Base-by-base conservation (phyloP, 805 yeast species). In the Candida chauliodis region DNA sequence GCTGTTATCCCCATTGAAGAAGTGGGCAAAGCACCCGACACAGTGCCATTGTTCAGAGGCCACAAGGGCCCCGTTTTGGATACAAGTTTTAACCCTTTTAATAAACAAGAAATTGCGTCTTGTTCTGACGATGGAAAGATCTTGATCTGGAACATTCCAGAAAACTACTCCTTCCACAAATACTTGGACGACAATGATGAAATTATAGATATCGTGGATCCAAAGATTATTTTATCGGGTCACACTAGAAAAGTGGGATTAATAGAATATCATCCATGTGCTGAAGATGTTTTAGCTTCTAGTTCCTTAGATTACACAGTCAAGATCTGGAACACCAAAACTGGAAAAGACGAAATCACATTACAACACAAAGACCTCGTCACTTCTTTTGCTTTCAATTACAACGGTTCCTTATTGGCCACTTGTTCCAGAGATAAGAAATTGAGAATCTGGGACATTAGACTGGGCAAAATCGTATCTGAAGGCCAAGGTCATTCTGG, bases 221-320 rank as follows among this genome's bases (percentile, higher is more conserved):
- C 99, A 6, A 61, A 67, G 19, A 81, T 80, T 47, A 66, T 77
- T 30, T 73, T 90, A 46, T 51, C 77, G 16, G 98, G 98, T n/a
- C 99, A 93, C 58, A 71, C 83, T 33, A 76, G 95, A 54, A 93
- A 93, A 60, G 96, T 93, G 21, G 98, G 99, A 9, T 96, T 88
- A 52, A 81, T 95, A 22, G 70, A 74, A 44, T 93, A 77, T 69
- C 95, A 88, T 58, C 99, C 99, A 7, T 77, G 84, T 28, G 97
- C 95, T 22, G 73, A 78, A 50, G 76, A 88, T 59, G 82, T 93
- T 15, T 71, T 95, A 38, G 97, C 96, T 3, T 84, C 96, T 2
- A 78, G 95, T 5, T 87, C 96, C 0, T 75, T 86, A 54, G 99
- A 93, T 63, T 85, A 88, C 62, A 75, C 95, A 1, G 87, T 93